Percentiles rank a stretch among this genome's conserved stretches.
Evolutionary conservation across 805 yeast genomes (phyloP).

Genomic region (Saccharomycopsis babjevae): DNA sequence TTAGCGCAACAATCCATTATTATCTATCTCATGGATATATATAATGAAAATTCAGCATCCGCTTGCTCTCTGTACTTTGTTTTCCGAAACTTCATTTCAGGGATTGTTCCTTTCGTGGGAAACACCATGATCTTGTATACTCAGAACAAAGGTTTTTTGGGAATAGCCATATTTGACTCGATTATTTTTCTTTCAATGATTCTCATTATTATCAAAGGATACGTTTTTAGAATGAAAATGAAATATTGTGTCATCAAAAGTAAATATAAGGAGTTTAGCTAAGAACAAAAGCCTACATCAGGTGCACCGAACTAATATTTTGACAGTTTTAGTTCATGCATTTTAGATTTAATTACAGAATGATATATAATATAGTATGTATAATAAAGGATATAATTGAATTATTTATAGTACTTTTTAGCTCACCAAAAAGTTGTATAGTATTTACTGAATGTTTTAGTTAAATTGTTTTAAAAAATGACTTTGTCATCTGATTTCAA

Average conservation of each 20-base stretch:
- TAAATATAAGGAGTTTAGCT: background rate
- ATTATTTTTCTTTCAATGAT: background rate
- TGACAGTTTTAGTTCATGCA: no score
- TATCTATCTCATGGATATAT: constrained; percentile 13
- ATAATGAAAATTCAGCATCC: constrained; percentile 11
- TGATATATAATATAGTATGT: no score
- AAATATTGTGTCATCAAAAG: constrained; percentile 5
- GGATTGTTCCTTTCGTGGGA: constrained; percentile 9
- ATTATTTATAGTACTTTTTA: no score
- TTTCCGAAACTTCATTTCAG: constrained; percentile 6
- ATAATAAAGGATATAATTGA: no score
- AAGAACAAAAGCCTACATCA: background rate
- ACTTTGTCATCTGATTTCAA: no score
- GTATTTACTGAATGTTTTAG: no score
- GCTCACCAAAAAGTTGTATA: no score
- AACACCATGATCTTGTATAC: constrained; percentile 1
- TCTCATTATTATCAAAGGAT: background rate
- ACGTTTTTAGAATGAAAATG: background rate
- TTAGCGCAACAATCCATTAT: constrained; percentile 11
- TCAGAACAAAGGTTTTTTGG: constrained; percentile 9
- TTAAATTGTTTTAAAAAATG: no score
- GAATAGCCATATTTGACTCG: constrained; percentile 4
- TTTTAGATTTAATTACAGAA: no score
- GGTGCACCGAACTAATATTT: no score
- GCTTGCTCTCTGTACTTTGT: constrained; percentile 8